phyloP scores from a whole-genome alignment of 2,329 filamentous ascomycete species.

The Simplicillium aogashimaense region DNA sequence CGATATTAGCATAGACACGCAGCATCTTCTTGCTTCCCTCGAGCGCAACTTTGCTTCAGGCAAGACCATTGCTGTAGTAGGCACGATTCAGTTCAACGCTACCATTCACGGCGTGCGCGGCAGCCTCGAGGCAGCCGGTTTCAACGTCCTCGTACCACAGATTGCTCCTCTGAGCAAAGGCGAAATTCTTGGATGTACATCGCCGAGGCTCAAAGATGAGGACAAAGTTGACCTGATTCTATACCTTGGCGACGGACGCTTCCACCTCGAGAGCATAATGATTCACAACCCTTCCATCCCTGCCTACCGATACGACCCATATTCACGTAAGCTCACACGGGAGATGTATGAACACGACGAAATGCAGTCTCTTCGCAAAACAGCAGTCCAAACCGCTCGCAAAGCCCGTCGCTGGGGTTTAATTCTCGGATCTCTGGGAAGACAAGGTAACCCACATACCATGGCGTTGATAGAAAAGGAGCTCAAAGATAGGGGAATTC shows the following conservation, averaged over 20 bases:
- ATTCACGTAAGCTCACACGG: constrained; percentile 81
- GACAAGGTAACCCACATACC: constrained; percentile 93
- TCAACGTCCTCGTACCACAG: constrained; percentile 78
- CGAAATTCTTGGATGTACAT: constrained; percentile 96
- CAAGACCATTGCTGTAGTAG: constrained; percentile 85
- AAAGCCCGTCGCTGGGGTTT: constrained; percentile 84
- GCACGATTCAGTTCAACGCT: constrained; percentile 97
- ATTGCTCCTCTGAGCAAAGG: constrained; percentile 83
- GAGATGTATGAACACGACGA: constrained; percentile 89
- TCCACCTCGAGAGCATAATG: constrained; percentile 97
- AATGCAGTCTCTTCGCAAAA: constrained; percentile 70
- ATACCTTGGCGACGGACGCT: constrained; percentile 85
- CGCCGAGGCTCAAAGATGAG: constrained; percentile 54
- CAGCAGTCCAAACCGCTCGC: constrained; percentile 68
- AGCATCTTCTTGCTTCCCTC: constrained; percentile 76
- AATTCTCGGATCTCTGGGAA: constrained; percentile 82
- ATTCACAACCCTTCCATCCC: constrained; percentile 90
- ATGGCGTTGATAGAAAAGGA: constrained; percentile 76
- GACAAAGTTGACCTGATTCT: constrained; percentile 66
- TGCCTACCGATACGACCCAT: constrained; percentile 94
- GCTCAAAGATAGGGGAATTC: constrained; percentile 61
- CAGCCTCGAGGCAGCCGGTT: constrained; percentile 73
- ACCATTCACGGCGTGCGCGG: constrained; percentile 81
- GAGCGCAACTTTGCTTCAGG: constrained; percentile 78
- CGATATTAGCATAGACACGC: constrained; percentile 89